Conservation (phyloP, 1,139 yeast species). For the Geotrichum phurueaensis region DNA sequence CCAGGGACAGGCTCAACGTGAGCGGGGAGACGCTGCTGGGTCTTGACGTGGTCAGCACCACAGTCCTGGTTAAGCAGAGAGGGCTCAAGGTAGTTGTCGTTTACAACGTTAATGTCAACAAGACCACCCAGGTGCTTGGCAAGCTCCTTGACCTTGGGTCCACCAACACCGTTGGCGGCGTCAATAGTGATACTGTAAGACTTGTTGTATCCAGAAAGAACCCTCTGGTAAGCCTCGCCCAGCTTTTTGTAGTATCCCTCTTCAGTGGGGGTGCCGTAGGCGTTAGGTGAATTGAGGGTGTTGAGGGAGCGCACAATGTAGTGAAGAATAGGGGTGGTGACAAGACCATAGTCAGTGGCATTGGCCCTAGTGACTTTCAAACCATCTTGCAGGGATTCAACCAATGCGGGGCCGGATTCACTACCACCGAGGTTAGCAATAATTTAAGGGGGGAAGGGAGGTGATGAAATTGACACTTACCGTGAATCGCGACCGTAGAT, state of each 20-base stretch:
- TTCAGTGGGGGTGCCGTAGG: constrained; percentile 61
- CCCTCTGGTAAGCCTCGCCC: constrained; percentile 41
- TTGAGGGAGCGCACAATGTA: constrained; percentile 72
- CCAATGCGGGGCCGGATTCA: constrained; percentile 68
- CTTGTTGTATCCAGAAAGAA: constrained; percentile 34
- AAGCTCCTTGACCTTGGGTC: constrained; percentile 58
- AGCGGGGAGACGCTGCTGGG: constrained; percentile 72
- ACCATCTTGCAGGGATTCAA: constrained; percentile 63
- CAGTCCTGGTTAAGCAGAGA: constrained; percentile 63
- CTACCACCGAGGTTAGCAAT: constrained; percentile 34
- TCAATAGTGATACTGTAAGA: constrained; percentile 54
- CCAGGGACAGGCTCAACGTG: constrained; percentile 42
- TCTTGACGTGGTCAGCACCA: constrained; percentile 95
- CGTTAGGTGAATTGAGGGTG: constrained; percentile 40
- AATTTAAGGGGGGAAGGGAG: constrained; percentile 5
- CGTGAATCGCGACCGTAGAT: constrained; percentile 50
- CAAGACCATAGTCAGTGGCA: constrained; percentile 55
- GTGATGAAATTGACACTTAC: constrained; percentile 25
- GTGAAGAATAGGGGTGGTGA: constrained; percentile 94
- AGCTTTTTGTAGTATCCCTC: constrained; percentile 68
- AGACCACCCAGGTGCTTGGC: constrained; percentile 39
- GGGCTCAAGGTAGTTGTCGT: constrained; percentile 54
- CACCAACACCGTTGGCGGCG: constrained; percentile 95
- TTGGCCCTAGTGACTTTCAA: constrained; percentile 45
- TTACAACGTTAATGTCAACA: constrained; percentile 48